These are phyloP conservation scores for Boletus sp. DNA, from an alignment of 768 basidiomycete genomes.

Conservation along the genomic window DNA sequence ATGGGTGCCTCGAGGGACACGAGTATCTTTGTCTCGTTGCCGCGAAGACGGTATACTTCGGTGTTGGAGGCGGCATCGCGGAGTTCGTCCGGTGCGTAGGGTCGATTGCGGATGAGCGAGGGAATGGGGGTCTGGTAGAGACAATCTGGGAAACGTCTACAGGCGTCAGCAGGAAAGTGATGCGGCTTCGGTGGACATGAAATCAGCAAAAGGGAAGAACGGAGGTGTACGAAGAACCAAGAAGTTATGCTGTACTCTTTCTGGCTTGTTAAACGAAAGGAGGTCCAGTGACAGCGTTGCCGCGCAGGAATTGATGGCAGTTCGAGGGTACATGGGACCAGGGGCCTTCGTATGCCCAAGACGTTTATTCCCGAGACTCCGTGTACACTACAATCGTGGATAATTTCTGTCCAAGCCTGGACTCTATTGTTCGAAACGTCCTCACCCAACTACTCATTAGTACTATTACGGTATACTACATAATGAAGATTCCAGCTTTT, in stretches of 20 bases:
- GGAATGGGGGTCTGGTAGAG: conserved; percentile 41
- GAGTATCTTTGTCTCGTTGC: conserved; percentile 67
- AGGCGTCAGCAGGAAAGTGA: conserved; percentile 74
- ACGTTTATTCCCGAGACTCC: background rate
- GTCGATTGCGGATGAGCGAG: background rate
- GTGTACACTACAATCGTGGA: no score
- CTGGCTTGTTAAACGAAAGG: background rate
- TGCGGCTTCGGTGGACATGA: conserved; percentile 54
- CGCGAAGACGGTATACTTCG: conserved; percentile 91
- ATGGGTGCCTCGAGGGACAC: conserved; percentile 29
- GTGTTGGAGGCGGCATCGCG: conserved; percentile 84
- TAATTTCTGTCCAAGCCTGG: no score
- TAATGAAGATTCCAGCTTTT: no score
- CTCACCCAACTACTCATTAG: no score
- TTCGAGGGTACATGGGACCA: background rate
- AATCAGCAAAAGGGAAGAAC: no score
- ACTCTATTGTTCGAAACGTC: no score
- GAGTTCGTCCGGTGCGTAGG: conserved; percentile 63
- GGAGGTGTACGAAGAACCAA: background rate
- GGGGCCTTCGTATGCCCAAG: background rate
- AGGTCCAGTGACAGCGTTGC: background rate
- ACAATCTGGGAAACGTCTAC: conserved; percentile 60
- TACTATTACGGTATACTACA: no score
- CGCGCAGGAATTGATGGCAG: background rate
- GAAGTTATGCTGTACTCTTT: background rate